Conservation (phyloP, 805 yeast species). For the Spencermartinsiella europaea region DNA sequence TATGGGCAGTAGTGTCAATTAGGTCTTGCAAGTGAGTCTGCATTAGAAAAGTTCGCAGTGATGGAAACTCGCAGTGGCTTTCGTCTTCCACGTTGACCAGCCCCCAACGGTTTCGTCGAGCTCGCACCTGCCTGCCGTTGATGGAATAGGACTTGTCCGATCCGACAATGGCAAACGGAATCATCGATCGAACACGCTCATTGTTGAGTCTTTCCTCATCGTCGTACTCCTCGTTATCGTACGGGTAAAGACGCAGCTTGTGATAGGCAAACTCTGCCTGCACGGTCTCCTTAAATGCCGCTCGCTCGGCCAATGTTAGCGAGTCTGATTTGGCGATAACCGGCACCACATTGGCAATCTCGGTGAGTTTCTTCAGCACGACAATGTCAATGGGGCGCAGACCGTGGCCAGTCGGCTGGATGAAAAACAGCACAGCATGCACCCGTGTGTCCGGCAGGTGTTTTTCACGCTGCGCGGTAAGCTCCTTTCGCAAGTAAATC, state of each 20-base stretch:
- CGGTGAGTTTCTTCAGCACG: slow-evolving; percentile 77
- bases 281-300: slow-evolving; percentile 62
- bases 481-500: slow-evolving; percentile 82
- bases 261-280: slow-evolving; percentile 69
- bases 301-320: slow-evolving; percentile 79
- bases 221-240: slow-evolving; percentile 48
- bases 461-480: slow-evolving; percentile 89
- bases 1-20: slow-evolving; percentile 82
- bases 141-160: slow-evolving; percentile 70
- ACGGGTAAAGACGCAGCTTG: slow-evolving; percentile 75
- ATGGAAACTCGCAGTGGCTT: slow-evolving; percentile 91
- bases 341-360: slow-evolving; percentile 91
- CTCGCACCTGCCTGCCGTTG: slow-evolving; percentile 77
- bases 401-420: slow-evolving; percentile 86
- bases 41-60: slow-evolving; percentile 87
- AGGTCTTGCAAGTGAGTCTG: slow-evolving; percentile 94
- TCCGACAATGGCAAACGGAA: slow-evolving; percentile 95
- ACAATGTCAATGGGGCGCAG: slow-evolving; percentile 76
- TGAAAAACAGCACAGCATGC: slow-evolving; percentile 86
- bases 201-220: slow-evolving; percentile 33
- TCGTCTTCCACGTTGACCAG: slow-evolving; percentile 89
- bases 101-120: slow-evolving; percentile 94
- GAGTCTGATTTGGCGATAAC: slow-evolving; percentile 92
- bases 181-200: slow-evolving; percentile 29
- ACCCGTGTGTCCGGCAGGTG: slow-evolving; percentile 82